A percentile compares a stretch with the other conserved stretches of the same genome.
phyloP scores from a whole-genome alignment of 23 red algal species.

The Agarophyton chilense region DNA sequence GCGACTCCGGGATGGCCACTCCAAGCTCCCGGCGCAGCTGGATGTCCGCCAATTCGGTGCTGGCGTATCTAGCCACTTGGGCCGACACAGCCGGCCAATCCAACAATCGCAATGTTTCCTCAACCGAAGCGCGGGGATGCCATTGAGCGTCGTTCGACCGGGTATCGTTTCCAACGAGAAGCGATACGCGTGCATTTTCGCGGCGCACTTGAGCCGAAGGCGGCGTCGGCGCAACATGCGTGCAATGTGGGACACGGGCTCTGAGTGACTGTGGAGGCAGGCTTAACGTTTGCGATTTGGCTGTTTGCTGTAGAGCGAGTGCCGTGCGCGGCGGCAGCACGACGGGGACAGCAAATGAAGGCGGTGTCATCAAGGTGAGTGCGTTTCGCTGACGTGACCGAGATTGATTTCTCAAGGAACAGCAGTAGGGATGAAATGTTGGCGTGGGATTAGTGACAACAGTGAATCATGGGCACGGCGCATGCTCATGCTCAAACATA shows the following conservation, averaged over 20 bases:
- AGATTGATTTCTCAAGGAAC: too few relatives aligned
- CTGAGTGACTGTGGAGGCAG: neutral
- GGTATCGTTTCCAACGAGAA: neutral
- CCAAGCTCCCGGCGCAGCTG: neutral
- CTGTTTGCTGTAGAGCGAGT: too few relatives aligned
- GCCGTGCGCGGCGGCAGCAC: too few relatives aligned
- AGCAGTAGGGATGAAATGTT: too few relatives aligned
- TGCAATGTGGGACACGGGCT: neutral
- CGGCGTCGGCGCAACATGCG: neutral
- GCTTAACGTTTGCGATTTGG: too few relatives aligned
- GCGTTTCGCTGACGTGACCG: too few relatives aligned
- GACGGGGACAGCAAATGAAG: too few relatives aligned
- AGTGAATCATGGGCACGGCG: too few relatives aligned
- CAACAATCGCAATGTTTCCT: conserved; percentile 64
- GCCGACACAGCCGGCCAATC: conserved; percentile 71
- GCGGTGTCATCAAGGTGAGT: too few relatives aligned
- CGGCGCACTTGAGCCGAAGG: neutral
- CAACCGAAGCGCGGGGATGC: neutral
- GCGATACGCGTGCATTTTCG: neutral
- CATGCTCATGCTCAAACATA: too few relatives aligned
- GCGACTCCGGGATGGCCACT: conserved; percentile 20
- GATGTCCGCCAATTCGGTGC: conserved; percentile 46
- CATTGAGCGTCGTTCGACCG: neutral
- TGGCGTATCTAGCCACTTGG: conserved; percentile 31
- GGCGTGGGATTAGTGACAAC: too few relatives aligned